A percentile compares a stretch with the other conserved stretches of the same genome.
Conservation (phyloP, 2,329 filamentous ascomycete species). For the Fusarium dlaminii region DNA sequence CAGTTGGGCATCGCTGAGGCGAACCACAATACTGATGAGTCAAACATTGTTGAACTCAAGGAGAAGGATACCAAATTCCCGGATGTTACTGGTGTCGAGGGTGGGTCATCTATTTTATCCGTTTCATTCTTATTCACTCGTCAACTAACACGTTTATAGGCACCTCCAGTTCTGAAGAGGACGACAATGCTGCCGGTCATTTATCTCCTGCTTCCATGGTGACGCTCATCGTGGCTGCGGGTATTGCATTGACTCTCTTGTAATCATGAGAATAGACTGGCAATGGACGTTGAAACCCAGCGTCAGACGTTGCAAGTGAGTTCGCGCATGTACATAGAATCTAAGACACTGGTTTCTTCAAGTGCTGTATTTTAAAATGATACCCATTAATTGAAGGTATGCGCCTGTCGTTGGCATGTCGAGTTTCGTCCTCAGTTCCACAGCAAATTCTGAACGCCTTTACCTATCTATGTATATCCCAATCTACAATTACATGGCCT, state of each 20-base stretch:
- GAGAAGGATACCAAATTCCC: slow-evolving; percentile 52
- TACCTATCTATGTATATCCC: slow-evolving; percentile 1
- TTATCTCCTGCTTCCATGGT: slow-evolving; percentile 29
- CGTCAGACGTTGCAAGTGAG: not conserved
- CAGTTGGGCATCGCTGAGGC: slow-evolving; percentile 63
- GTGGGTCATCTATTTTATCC: slow-evolving; percentile 32
- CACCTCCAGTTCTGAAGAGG: slow-evolving; percentile 9
- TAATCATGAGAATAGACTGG: slow-evolving; percentile 3
- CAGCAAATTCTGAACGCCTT: not conserved
- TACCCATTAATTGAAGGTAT: slow-evolving; percentile 15
- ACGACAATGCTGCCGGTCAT: slow-evolving; percentile 34
- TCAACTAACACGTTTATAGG: slow-evolving; percentile 33
- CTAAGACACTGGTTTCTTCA: not conserved
- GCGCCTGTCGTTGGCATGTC: not conserved
- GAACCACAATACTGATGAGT: slow-evolving; percentile 57
- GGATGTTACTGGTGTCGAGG: slow-evolving; percentile 54
- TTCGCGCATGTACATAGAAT: not conserved
- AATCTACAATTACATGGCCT: not conserved
- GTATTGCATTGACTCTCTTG: slow-evolving; percentile 16
- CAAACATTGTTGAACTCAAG: slow-evolving; percentile 58
- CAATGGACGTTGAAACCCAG: not conserved
- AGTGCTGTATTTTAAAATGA: slow-evolving; percentile 6
- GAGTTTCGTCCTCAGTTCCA: not conserved
- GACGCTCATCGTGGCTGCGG: slow-evolving; percentile 30
- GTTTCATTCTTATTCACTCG: not conserved